Percentiles rank a stretch among this genome's conserved stretches.
These are phyloP conservation scores for Paralagenidium karlingii DNA, from an alignment of 352 stramenopile species.

Conservation along the genomic window DNA sequence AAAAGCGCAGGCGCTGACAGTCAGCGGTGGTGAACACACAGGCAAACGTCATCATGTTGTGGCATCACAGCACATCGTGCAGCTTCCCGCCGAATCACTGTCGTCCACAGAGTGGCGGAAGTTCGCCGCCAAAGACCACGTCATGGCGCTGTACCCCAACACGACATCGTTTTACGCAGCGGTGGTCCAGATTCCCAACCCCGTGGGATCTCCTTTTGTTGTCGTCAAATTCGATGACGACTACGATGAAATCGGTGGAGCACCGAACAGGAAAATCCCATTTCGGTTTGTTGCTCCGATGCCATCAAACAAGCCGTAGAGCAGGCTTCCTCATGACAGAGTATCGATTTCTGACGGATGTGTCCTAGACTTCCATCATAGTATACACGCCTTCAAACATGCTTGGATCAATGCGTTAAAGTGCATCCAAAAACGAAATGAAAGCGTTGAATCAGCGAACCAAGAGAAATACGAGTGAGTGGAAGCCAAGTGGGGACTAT, in stretches of 20 bases:
- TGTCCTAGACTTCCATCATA: too few species aligned
- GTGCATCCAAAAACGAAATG: too few species aligned
- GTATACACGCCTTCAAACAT: too few species aligned
- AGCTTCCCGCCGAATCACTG: conserved; percentile 73
- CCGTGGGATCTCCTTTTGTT: conserved; percentile 83
- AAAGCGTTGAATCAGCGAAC: too few species aligned
- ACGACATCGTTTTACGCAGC: conserved; percentile 95
- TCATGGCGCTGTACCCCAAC: conserved; percentile 97
- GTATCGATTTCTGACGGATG: too few species aligned
- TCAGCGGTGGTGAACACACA: too few species aligned
- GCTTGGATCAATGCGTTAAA: too few species aligned
- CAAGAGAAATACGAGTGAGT: too few species aligned
- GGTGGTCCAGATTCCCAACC: conserved; percentile 86
- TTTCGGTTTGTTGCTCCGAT: conserved; percentile 90
- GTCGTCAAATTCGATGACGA: conserved; percentile 98
- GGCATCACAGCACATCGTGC: conserved; percentile 73
- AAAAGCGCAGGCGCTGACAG: not conserved
- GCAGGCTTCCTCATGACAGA: too few species aligned
- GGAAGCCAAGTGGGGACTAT: too few species aligned
- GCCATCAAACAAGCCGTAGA: too few species aligned
- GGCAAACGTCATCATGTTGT: conserved; percentile 48
- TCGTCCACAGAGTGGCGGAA: conserved; percentile 58
- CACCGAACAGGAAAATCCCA: conserved; percentile 87
- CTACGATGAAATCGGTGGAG: conserved; percentile 85
- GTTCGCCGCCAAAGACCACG: conserved; percentile 78